Evolutionary conservation across 129 eudicot species (phyloP), one percentile per base, ranked within the genome.

Genomic region (Artemisia argyi): DNA sequence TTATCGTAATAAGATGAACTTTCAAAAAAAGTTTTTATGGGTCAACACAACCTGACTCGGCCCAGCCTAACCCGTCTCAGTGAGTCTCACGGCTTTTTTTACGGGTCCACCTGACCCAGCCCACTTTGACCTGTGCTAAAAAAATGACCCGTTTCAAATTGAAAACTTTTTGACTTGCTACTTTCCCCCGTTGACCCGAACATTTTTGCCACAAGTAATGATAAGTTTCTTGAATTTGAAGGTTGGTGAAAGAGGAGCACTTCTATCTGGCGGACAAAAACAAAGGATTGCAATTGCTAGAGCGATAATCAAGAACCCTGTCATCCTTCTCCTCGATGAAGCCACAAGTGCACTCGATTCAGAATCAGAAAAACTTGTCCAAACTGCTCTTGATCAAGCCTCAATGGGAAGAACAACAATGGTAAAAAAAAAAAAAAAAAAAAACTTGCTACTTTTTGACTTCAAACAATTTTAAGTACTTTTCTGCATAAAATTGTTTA

Each of bases 331-430:
- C 11, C 97, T 94, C 2, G 98, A 94, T 54, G 98, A 94, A 90
- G 98, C 98, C 19, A 94, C 98, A 32, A 94, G 98, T 78, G 98
- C 98, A 65, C 97, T 94, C 14, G 97, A 90, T 65, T 85, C 96
- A 1, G 97, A 94, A 77, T 94, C 98, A 11, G 97, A 94, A 71
- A 84, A 70, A 65, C 88, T 90, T 74, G 98, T 94, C 35, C 98
- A 94, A 73, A 80, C 68, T 49, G 98, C 98, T 52, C 90, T 94
- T 39, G 98, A 94, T 78, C 96, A 94, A 81, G 98, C 98, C 28
- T 87, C 96, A 26, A 79, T 85, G 81, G 97, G 97, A 71, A 90
- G 97, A 80, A 94, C 98, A 14, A 94, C 98, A 52, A 75, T 94
- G 86, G 96, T 88, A 76, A 60, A n/a, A n/a, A n/a, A n/a, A n/a